These are phyloP conservation scores for Sclerospora graminicola DNA, from an alignment of 352 stramenopile genomes.

Conservation along the genomic window DNA sequence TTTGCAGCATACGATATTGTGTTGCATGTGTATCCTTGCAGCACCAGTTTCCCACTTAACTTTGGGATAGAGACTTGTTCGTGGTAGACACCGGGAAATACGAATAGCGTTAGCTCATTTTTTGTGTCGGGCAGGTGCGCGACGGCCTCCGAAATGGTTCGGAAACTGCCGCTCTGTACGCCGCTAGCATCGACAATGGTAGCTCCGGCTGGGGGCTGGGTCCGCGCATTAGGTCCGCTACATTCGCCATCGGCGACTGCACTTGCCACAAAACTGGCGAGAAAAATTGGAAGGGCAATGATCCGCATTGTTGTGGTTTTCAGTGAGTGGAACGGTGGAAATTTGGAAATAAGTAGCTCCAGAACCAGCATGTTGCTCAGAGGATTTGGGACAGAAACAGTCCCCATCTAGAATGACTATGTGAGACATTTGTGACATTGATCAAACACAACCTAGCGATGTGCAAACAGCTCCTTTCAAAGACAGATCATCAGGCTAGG, in stretches of 20 bases:
- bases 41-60: constrained; percentile 1
- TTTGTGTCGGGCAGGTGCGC: neutral
- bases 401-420: no score
- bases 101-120: constrained; percentile 4
- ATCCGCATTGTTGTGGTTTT: no score
- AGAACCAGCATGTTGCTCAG: no score
- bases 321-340: no score
- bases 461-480: no score
- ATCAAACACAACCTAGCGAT: no score
- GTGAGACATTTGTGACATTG: no score
- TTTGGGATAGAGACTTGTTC: constrained; percentile 7
- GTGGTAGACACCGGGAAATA: constrained; percentile 9
- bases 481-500: no score
- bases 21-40: constrained; percentile 15
- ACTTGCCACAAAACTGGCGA: constrained; percentile 5
- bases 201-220: neutral
- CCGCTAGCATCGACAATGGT: neutral
- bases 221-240: neutral
- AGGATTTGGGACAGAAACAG: no score
- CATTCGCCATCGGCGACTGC: neutral
- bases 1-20: constrained; percentile 5
- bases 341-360: no score
- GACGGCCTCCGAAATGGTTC: neutral
- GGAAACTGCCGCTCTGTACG: neutral
- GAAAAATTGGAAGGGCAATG: no score